A percentile compares a stretch with the other conserved stretches of the same genome.
These are phyloP conservation scores for Euphorbia peplus DNA, from an alignment of 345 rosid species.

Conservation along the genomic window DNA sequence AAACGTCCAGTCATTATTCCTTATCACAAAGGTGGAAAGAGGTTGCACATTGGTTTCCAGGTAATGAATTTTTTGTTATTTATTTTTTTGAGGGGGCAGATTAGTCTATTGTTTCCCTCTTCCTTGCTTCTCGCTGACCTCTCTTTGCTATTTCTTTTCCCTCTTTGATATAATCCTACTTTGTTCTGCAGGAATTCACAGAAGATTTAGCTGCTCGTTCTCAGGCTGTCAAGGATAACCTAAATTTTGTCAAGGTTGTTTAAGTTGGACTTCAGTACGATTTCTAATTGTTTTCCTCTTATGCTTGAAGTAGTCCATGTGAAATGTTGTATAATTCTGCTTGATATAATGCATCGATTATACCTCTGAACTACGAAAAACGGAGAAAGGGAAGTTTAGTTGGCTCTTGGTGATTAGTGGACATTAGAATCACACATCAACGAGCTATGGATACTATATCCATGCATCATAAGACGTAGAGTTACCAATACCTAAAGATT, in stretches of 20 bases:
- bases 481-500: too few relatives aligned
- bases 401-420: neutral
- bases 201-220: slow-evolving; percentile 80
- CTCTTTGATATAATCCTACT: slow-evolving; percentile 1
- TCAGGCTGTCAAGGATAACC: slow-evolving; percentile 54
- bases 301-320: neutral
- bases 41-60: slow-evolving; percentile 93
- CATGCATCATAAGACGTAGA: neutral
- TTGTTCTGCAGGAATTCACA: slow-evolving; percentile 58
- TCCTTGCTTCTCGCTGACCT: neutral
- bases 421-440: neutral
- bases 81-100: neutral
- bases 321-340: too few relatives aligned
- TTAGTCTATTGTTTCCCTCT: neutral
- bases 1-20: slow-evolving; percentile 86
- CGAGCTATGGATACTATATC: neutral
- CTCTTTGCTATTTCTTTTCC: neutral
- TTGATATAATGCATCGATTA: too few relatives aligned
- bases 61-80: slow-evolving; percentile 29
- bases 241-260: slow-evolving; percentile 55
- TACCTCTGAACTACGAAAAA: neutral
- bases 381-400: neutral
- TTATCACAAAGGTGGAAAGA: slow-evolving; percentile 93
- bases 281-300: slow-evolving; percentile 2
- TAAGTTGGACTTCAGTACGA: neutral